Conservation (phyloP, 75 land plant species). For the Picea sitchensis region DNA sequence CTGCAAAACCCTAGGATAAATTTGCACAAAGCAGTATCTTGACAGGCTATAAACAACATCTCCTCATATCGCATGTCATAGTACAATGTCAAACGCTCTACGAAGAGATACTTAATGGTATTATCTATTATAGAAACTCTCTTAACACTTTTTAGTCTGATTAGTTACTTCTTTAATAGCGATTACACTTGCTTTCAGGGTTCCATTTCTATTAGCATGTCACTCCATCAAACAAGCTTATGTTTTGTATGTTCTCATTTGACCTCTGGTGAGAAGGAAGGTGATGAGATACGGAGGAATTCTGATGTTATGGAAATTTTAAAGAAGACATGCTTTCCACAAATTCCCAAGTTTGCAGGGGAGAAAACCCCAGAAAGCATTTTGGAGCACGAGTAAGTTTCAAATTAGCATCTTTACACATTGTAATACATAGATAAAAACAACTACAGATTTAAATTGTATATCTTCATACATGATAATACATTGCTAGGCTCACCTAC, state of each 20-base stretch:
- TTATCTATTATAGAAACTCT: no score
- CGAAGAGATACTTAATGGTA: no score
- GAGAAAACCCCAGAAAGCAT: conserved; percentile 35
- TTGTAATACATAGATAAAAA: not conserved
- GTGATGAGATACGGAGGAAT: conserved; percentile 54
- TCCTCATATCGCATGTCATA: no score
- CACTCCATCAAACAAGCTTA: conserved; percentile 51
- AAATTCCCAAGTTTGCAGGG: conserved; percentile 6
- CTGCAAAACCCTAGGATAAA: no score
- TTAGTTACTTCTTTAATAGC: no score
- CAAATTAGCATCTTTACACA: no score
- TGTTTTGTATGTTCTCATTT: conserved; percentile 59
- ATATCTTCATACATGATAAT: no score
- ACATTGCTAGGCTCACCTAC: not conserved
- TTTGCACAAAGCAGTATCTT: no score
- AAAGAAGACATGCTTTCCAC: conserved; percentile 39
- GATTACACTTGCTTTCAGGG: conserved; percentile 19
- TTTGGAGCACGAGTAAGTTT: conserved; percentile 48
- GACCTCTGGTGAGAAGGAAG: conserved; percentile 58
- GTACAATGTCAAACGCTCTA: no score
- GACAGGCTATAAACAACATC: no score
- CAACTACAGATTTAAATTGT: no score
- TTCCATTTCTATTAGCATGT: conserved; percentile 60
- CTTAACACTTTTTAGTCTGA: no score
- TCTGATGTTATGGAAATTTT: conserved; percentile 52